Evolutionary conservation across 2,329 filamentous ascomycete species (phyloP), one percentile per base, ranked within the genome.

Genomic region (Cryphonectria carpinicola): DNA sequence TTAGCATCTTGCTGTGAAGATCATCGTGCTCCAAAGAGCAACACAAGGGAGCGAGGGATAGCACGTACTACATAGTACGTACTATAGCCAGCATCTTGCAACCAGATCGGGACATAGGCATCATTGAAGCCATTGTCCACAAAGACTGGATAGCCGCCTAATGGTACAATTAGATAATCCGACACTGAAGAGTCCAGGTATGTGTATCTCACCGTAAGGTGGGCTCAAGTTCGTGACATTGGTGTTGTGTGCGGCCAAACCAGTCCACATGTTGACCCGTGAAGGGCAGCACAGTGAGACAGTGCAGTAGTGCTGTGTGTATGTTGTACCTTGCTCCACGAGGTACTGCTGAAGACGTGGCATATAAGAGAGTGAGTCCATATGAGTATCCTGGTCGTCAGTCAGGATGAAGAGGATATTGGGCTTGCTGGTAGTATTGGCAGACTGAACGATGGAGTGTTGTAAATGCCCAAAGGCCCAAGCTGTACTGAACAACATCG

Each of bases 41-140:
- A 58, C n/a, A 58, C 54, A 32, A 58, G 28, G 54, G 28, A 8
- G 28, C 28, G n/a, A 58, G 4, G 37, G 37, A 46, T 6, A 22
- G 25, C 8, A 62, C 60, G 11, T 62, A 62, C 60, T 35, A 87
- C 88, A 74, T 93, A 93, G 75, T 92, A 93, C 0, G 91, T 93
- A 73, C 88, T 87, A 76, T 93, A 93, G 0, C 90, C 90, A 0
- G 86, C 87, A 3, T 86, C 77, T 73, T 92, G 89, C 28, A 94
- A 79, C 90, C 91, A 93, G 0, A 93, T 77, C 0, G 91, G 91
- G 0, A 93, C 83, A 72, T 90, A 93, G 37, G 90, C 86, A 1
- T 90, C 85, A 71, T 93, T 92, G 70, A 88, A 84, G 0, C 90
- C 90, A 67, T 90, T 83, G 3, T 81, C 81, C 19, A 92, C 80